A percentile compares a stretch with the other conserved stretches of the same genome.
Evolutionary conservation across 1,284 basidiomycete species (phyloP).

Genomic region (Ceratobasidium sp.): DNA sequence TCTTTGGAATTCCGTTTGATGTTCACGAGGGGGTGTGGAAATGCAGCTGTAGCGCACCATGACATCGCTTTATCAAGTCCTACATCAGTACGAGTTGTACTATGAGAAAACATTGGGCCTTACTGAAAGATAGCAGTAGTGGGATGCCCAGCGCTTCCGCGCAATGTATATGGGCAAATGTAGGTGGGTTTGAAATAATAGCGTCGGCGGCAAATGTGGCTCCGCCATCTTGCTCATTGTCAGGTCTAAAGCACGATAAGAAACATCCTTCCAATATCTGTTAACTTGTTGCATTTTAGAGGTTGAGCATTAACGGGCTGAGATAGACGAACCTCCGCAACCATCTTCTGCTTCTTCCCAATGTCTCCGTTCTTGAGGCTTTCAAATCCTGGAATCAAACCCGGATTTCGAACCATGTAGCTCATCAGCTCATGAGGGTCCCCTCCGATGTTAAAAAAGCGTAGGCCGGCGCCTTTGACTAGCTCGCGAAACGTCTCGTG

Average conservation of each 20-base stretch:
- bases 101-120: conserved; percentile 51
- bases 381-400: conserved; percentile 67
- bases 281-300: no score
- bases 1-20: conserved; percentile 67
- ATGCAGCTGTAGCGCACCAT: conserved; percentile 70
- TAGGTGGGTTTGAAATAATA: conserved; percentile 75
- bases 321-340: conserved; percentile 62
- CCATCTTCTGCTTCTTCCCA: conserved; percentile 65
- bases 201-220: conserved; percentile 70
- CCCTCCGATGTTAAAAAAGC: conserved; percentile 72
- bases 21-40: conserved; percentile 75
- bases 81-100: conserved; percentile 39
- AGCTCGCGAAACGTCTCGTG: conserved; percentile 74
- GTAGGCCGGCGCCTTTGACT: conserved; percentile 66
- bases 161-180: conserved; percentile 75
- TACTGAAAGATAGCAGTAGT: conserved; percentile 70
- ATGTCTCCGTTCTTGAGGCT: conserved; percentile 67
- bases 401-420: conserved; percentile 73
- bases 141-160: conserved; percentile 76
- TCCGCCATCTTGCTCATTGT: conserved; percentile 59
- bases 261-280: conserved; percentile 67
- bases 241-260: conserved; percentile 66
- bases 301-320: no score
- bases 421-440: conserved; percentile 73
- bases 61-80: conserved; percentile 70